Evolutionary conservation across 257 asterid species (phyloP).

Genomic region (Coffea eugenioides): DNA sequence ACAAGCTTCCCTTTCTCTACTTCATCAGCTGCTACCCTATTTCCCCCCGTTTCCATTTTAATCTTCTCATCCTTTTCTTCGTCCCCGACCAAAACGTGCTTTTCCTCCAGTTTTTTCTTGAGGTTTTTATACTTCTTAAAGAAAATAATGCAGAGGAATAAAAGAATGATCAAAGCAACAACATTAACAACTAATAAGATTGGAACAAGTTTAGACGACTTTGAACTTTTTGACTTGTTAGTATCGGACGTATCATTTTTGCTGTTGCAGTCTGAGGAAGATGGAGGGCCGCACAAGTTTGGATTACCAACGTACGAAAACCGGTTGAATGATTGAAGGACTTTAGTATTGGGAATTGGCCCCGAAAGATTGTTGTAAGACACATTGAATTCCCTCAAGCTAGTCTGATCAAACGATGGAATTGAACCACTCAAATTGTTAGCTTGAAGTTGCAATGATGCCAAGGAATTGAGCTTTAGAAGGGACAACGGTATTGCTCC

Average conservation of each 20-base stretch:
- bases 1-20: slow-evolving; percentile 47
- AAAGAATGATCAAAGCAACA: slow-evolving; percentile 33
- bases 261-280: slow-evolving; percentile 20
- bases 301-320: slow-evolving; percentile 42
- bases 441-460: slow-evolving; percentile 55
- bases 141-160: slow-evolving; percentile 48
- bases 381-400: slow-evolving; percentile 47
- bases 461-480: slow-evolving; percentile 32
- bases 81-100: slow-evolving; percentile 14
- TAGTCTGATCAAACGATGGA: slow-evolving; percentile 46
- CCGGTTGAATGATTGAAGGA: slow-evolving; percentile 33
- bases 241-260: not conserved
- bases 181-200: slow-evolving; percentile 24
- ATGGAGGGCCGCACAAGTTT: slow-evolving; percentile 33
- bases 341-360: slow-evolving; percentile 44
- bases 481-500: slow-evolving; percentile 54
- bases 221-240: not conserved
- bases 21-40: slow-evolving; percentile 17
- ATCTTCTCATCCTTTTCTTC: slow-evolving; percentile 21
- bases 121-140: slow-evolving; percentile 53
- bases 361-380: slow-evolving; percentile 61
- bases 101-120: slow-evolving; percentile 25
- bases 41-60: slow-evolving; percentile 10
- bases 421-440: slow-evolving; percentile 52
- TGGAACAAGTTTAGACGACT: not conserved